Evolutionary conservation across 2,329 filamentous ascomycete genomes (phyloP), one percentile per base, ranked within the genome.

Genomic region (Zelopaecilomyces penicillatus): DNA sequence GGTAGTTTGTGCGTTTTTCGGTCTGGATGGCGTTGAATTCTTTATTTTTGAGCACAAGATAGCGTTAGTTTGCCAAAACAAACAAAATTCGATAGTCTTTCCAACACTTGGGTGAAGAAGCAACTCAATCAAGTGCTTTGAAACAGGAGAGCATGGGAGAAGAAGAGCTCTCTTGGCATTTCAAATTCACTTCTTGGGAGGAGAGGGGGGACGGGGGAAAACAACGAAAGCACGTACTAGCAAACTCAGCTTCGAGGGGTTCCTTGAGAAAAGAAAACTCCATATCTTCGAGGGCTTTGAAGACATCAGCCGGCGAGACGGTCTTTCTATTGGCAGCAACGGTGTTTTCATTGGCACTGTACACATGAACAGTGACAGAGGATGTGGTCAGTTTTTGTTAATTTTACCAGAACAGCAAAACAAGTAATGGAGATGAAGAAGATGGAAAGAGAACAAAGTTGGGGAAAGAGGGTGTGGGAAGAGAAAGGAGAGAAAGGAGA

Each of bases 11-110:
- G 42, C 84, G 80, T 66, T 89, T 89, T 45, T 83, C 80, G 19
- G 82, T 79, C 61, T 87, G 83, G 46, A 82, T 77, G 51, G 82
- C 75, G 58, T 81, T 85, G 71, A 85, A 88, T 60, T 85, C 82
- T 84, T 19, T 19, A 19, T 19, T 19, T 19, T 19, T 2, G 19
- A 2, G 19, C 19, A 3, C 19, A 19, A 19, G 19, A 19, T 3
- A 19, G 19, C 19, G 19, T 19, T 19, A 19, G 19, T 19, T n/a
- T n/a, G n/a, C n/a, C n/a, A n/a, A n/a, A n/a, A n/a, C n/a, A n/a
- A n/a, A n/a, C n/a, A n/a, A n/a, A n/a, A n/a, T n/a, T n/a, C n/a
- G n/a, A n/a, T n/a, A n/a, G 19, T 19, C 19, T 19, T 19, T 19
- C 19, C 19, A 19, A 19, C 19, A 19, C 19, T 19, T 19, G 19